Evolutionary conservation across 2,329 filamentous ascomycete species (phyloP), one percentile per base, ranked within the genome.

Genomic region (Fragosphaeria purpurea): DNA sequence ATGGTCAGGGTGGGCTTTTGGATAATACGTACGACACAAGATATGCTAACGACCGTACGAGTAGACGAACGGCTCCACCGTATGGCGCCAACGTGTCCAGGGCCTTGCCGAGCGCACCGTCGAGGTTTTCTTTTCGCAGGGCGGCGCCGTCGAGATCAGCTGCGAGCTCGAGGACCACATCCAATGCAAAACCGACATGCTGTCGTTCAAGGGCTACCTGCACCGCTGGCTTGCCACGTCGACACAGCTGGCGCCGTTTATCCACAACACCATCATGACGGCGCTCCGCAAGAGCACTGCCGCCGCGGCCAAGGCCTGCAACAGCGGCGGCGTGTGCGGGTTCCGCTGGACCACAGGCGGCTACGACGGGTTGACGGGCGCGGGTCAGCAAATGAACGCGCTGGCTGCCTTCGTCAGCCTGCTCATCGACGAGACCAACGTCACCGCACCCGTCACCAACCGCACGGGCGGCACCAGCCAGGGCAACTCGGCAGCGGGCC

Each of bases 151-250:
- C 50, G 86, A 91, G 64, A 66, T 78, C 3, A 71, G 80, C 10
- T 91, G 86, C 67, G 85, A 88, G 57, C 56, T 59, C n/a, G 9
- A 42, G 7, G 58, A 62, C 30, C 52, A 53, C 51, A 50, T 59
- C 30, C 67, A 72, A 3, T 91, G 87, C 70, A 82, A 82, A 52
- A 72, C 77, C 45, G 87, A 91, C 59, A 85, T 88, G 72, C 66
- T 79, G 53, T 79, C 79, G 2, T 89, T 85, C 75, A 87, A 87
- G 65, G 83, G 83, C 40, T 82, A 83, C 52, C 70, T 86, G 13
- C 74, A 80, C 57, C 76, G 81, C 41, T 86, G 82, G 80, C 69
- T 88, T 57, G 72, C 77, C 4, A 71, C 75, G 30, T 72, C 77
- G 1, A 75, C 78, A 2, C 73, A 83, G 58, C 49, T 88, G n/a